Evolutionary conservation across 495 filamentous ascomycete species (phyloP).

Genomic region (Penicillium atrosanguineum): DNA sequence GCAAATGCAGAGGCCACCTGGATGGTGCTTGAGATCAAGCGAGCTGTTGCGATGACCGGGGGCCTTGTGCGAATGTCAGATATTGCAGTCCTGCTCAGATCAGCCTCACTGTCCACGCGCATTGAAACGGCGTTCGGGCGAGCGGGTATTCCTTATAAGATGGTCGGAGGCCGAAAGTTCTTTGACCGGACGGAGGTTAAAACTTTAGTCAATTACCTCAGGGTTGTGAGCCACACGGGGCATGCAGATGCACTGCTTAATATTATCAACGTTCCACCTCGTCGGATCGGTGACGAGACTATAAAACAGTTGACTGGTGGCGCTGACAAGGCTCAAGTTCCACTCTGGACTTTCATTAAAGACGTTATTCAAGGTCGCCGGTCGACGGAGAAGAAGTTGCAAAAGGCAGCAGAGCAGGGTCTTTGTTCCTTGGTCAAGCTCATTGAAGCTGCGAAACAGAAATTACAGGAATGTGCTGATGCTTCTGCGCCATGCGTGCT

Average conservation of each 20-base stretch:
- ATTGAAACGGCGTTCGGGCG: constrained; percentile 84
- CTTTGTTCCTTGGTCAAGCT: constrained; percentile 60
- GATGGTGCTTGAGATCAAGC: constrained; percentile 83
- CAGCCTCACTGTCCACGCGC: constrained; percentile 76
- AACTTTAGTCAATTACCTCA: constrained; percentile 81
- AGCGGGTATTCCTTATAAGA: constrained; percentile 84
- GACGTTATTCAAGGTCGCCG: constrained; percentile 68
- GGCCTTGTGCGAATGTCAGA: constrained; percentile 71
- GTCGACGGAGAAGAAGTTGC: constrained; percentile 64
- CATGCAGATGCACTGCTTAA: constrained; percentile 86
- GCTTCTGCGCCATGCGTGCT: constrained; percentile 63
- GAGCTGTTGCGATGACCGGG: constrained; percentile 68
- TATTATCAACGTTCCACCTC: constrained; percentile 80
- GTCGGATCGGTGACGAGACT: constrained; percentile 81
- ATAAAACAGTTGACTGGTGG: constrained; percentile 73
- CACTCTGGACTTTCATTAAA: constrained; percentile 72
- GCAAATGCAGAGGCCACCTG: constrained; percentile 76
- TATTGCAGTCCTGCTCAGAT: constrained; percentile 82
- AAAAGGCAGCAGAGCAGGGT: constrained; percentile 63
- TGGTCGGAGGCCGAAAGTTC: constrained; percentile 91
- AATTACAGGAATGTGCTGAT: constrained; percentile 49
- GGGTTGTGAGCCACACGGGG: constrained; percentile 78
- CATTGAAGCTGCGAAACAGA: constrained; percentile 59
- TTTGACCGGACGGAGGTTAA: constrained; percentile 94
- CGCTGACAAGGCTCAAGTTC: constrained; percentile 59